Conservation (phyloP, 2,329 filamentous ascomycete species). For the Parafenestella ontariensis region DNA sequence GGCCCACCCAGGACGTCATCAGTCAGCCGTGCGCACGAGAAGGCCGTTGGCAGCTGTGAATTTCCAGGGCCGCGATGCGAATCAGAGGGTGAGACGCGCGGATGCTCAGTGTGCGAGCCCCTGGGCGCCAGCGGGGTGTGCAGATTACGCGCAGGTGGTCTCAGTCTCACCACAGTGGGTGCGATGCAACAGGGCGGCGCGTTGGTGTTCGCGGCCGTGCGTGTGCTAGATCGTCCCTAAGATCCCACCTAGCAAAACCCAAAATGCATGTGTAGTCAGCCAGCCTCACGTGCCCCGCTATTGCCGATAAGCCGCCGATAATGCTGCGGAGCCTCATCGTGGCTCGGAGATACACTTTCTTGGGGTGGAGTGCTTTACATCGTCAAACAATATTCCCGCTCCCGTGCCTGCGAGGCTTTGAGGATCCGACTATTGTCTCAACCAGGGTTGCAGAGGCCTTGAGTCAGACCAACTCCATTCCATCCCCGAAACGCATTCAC, state of each 20-base stretch:
- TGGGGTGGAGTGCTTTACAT: background rate
- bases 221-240: background rate
- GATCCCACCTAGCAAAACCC: background rate
- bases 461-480: background rate
- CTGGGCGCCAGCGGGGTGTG: background rate
- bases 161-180: background rate
- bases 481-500: too few species aligned
- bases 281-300: conserved; percentile 4
- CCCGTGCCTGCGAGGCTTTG: background rate
- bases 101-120: too few species aligned
- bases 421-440: background rate
- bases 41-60: background rate
- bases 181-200: too few species aligned
- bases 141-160: background rate
- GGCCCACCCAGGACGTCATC: background rate
- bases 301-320: background rate
- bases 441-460: too few species aligned
- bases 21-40: background rate
- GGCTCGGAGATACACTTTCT: background rate
- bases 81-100: background rate
- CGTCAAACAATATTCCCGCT: background rate
- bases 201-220: too few species aligned
- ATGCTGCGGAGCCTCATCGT: background rate
- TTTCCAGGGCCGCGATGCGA: background rate
- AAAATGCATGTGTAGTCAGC: background rate